Evolutionary conservation across 2,329 filamentous ascomycete species (phyloP), one percentile per base, ranked within the genome.

Genomic region (Aspergillus viridinutans): DNA sequence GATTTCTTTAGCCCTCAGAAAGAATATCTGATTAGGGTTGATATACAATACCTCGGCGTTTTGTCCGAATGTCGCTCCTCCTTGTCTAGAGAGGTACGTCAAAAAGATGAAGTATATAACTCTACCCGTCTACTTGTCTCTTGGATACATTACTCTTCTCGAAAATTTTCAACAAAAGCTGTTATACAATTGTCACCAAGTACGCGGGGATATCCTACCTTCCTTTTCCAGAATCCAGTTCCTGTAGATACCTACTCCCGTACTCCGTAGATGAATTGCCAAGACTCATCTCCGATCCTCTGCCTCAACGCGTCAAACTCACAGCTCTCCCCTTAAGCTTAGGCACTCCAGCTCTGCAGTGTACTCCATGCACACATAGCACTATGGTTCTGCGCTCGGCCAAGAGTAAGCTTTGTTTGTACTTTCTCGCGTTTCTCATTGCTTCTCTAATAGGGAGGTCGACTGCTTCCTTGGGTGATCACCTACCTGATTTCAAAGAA

Each of bases 401-500:
- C 28, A 59, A 61, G 59, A 61, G 58, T 53, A 65, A 61, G 42
- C 38, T 62, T 23, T 61, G 53, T 48, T 58, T 50, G 63, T 64
- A 68, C 54, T 71, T 69, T 52, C 69, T 59, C 49, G 61, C 76
- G n/a, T 52, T 72, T 55, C 54, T 72, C 21, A 53, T 74, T 56
- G 63, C 72, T 26, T 61, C 69, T 53, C 61, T 77, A 48, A 58
- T 72, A 55, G 71, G 71, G 43, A 67, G 67, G 23, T 74, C 79
- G 17, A 75, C 80, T 54, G 94, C 92, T 28, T 97, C 92, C 4
- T 68, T 86, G 50, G 94, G 94, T 63, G 94, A 99, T 74, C 83
- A 85, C 55, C 80, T 96, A 58, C 90, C 90, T 20, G 92, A 96
- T 68, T 99, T 99, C 73, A 83, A 82, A 70, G 81, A 92, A 73